These are phyloP conservation scores for Talaromyces sp. DNA, from an alignment of 2,329 filamentous ascomycete species.

Conservation along the genomic window DNA sequence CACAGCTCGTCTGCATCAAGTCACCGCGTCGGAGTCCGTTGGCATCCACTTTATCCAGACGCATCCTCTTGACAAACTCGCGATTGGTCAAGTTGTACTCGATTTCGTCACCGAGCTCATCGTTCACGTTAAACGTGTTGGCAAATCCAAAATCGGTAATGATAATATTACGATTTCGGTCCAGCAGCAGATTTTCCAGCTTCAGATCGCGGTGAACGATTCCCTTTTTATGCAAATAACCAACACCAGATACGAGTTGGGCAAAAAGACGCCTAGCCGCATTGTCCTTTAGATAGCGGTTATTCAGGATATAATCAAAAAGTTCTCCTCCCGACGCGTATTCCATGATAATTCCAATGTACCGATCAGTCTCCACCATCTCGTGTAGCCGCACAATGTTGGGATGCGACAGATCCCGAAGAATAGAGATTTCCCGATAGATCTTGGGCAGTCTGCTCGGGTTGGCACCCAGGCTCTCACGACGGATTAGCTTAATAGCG, in stretches of 20 bases:
- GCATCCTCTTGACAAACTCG: constrained; percentile 79
- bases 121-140: constrained; percentile 87
- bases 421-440: constrained; percentile 90
- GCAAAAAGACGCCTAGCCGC: constrained; percentile 87
- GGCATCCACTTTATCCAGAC: constrained; percentile 71
- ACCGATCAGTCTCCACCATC: constrained; percentile 95
- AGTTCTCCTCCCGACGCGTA: constrained; percentile 96
- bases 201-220: constrained; percentile 97
- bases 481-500: constrained; percentile 94
- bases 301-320: constrained; percentile 96
- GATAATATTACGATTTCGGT: constrained; percentile 97
- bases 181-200: constrained; percentile 88
- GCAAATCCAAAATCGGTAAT: constrained; percentile 99
- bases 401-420: constrained; percentile 81
- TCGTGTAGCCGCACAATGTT: constrained; percentile 97
- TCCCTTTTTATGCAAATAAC: constrained; percentile 96
- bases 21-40: constrained; percentile 80
- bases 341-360: constrained; percentile 97
- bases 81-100: constrained; percentile 82
- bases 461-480: constrained; percentile 83
- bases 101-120: constrained; percentile 85
- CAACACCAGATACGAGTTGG: constrained; percentile 91
- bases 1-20: constrained; percentile 98
- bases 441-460: constrained; percentile 91
- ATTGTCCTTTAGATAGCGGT: constrained; percentile 92